These are phyloP conservation scores for Aphanomyces invadans DNA, from an alignment of 352 stramenopile species.

Conservation along the genomic window DNA sequence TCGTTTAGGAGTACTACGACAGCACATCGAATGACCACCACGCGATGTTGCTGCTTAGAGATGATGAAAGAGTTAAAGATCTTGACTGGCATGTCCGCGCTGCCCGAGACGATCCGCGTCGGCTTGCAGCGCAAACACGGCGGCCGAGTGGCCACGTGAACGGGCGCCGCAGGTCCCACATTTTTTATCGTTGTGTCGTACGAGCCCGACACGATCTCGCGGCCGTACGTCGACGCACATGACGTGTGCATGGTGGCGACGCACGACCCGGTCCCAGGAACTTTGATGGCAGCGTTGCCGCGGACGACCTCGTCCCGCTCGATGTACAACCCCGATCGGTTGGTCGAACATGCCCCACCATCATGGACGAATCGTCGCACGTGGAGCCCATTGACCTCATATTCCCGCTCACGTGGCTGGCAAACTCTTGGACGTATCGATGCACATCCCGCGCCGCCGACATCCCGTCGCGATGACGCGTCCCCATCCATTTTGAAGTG, in stretches of 20 bases:
- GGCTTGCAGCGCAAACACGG: slow-evolving; percentile 33
- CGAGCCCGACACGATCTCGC: slow-evolving; percentile 29
- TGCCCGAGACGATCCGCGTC: slow-evolving; percentile 32
- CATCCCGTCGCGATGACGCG: slow-evolving; percentile 28
- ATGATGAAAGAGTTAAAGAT: slow-evolving; percentile 34
- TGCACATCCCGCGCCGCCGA: slow-evolving; percentile 27
- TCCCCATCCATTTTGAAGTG: no score
- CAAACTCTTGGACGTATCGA: slow-evolving; percentile 25
- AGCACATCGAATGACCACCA: no score
- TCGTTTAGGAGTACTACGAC: slow-evolving; percentile 38
- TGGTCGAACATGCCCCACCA: no score
- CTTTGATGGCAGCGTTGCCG: slow-evolving; percentile 29
- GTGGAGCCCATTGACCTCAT: slow-evolving; percentile 32
- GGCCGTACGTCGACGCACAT: slow-evolving; percentile 31
- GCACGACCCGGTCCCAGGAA: slow-evolving; percentile 32
- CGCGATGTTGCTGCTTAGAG: no score
- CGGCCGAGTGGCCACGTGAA: slow-evolving; percentile 26
- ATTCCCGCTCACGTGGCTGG: slow-evolving; percentile 27
- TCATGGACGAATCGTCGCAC: slow-evolving; percentile 6
- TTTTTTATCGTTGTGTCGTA: slow-evolving; percentile 32
- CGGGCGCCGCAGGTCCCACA: slow-evolving; percentile 29
- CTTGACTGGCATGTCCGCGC: slow-evolving; percentile 32
- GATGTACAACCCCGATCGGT: no score
- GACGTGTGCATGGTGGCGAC: slow-evolving; percentile 28
- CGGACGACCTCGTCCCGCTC: no score